Base-by-base conservation (phyloP, 2,329 filamentous ascomycete genomes). In the Fusarium nelsonii region DNA sequence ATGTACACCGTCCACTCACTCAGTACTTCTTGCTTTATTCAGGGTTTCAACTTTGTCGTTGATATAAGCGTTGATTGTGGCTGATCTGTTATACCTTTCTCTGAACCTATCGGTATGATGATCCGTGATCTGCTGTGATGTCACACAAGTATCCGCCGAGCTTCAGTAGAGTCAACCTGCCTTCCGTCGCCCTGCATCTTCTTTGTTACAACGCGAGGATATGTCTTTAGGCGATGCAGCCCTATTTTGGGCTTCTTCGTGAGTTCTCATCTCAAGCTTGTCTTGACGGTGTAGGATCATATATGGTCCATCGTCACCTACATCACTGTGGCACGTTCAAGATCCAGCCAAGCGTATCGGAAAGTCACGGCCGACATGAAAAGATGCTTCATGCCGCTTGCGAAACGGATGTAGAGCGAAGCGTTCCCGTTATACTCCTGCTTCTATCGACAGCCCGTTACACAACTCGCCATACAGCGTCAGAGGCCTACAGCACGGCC, bases 311-410 rank as follows among this genome's bases (percentile, higher is more conserved):
- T 40, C 53, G 44, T 18, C 36, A 34, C 39, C 41, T 55, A 30
- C 40, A 55, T 64, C 50, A 44, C 45, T 28, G 81, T 81, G 79
- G 75, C 75, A 39, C 74, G 78, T 23, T 70, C 76, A 43, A 79
- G 71, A 66, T 73, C 77, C 32, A 74, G 74, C 60, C 74, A 75
- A 33, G 75, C 78, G 50, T n/a, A n/a, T n/a, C 75, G 76, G 73
- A 90, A 93, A 68, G 87, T 93, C 56, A 91, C 91, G 56, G 86
- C 88, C 26, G 90, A 92, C 76, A 91, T 90, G 16, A 92, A 92
- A 78, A 86, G 84, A 72, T 85, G 85, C 62, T 91, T 90, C 75
- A 90, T 92, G 68, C 90, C 90, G 16, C 81, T 86, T 66, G 87
- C 92, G 72, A 85, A 83, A 73, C 81, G 83, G 36, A 82, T 86